Base-by-base conservation (phyloP, 2,329 filamentous ascomycete species). In the Coniochaeta pulveracea region DNA sequence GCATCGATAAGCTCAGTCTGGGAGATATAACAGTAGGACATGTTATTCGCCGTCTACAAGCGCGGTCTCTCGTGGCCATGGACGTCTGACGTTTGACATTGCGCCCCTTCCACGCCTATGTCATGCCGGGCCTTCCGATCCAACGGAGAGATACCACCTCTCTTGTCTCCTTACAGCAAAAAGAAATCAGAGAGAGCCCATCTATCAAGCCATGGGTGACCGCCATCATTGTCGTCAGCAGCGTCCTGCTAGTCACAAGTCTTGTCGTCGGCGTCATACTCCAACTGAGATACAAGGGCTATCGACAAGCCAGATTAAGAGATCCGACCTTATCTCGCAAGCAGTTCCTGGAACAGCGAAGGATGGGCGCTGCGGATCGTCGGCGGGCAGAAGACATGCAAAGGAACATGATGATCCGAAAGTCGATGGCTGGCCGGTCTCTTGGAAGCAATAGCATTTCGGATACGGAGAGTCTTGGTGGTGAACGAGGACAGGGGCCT, bases 321-420 rank as follows among this genome's bases (percentile, higher is more conserved):
- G 39, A 52, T 23, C 52, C 44, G 0, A 43, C 42, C 38, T 37
- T 48, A 10, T 43, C 32, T 0, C 42, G 33, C 10, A 43, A 38
- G 26, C 42, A 44, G 29, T 43, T 45, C 34, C 14, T 26, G 34
- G 40, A 40, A 7, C 42, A 40, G 27, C 43, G 47, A 28, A 53
- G 48, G 39, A 43, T 52, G 41, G 50, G 43, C 35, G 34, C 40
- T 10, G 16, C 40, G 15, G 43, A 50, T 19, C 36, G 42, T 6
- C 36, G 44, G 11, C 44, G 51, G 16, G 47, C 57, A 19, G 51
- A 56, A 25, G 61, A 66, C 37, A 36, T 47, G 17, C 52, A 61
- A 37, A 49, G 61, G 10, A 42, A 45, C 19, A 49, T 46, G 28
- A 60, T 64, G 43, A 64, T 66, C 37, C 54, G 55, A 33, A 66